phyloP scores from a whole-genome alignment of 1,284 basidiomycete genomes.

The Coriolopsis trogii region DNA sequence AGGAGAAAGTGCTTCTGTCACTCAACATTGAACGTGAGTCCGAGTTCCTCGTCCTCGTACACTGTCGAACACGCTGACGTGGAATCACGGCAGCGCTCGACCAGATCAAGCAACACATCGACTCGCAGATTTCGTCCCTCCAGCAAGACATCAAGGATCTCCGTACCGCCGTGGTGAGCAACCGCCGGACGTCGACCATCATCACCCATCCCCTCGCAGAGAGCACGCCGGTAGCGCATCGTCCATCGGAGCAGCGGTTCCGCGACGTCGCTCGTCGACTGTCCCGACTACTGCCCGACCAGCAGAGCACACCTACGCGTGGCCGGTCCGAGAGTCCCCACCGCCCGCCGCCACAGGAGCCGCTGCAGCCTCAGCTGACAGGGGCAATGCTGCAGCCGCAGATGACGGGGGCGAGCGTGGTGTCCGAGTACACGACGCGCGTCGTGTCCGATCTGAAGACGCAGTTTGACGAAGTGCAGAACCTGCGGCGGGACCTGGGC shows the following conservation, averaged over 20 bases:
- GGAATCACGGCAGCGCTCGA: conserved; percentile 97
- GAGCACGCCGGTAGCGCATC: conserved; percentile 54
- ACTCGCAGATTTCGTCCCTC: conserved; percentile 84
- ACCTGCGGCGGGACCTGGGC: conserved; percentile 89
- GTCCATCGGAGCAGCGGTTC: conserved; percentile 77
- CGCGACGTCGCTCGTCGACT: conserved; percentile 70
- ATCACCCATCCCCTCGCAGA: conserved; percentile 59
- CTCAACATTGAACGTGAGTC: conserved; percentile 95
- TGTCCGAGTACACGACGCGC: conserved; percentile 71
- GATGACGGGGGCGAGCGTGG: conserved; percentile 69
- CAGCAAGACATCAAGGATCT: conserved; percentile 93
- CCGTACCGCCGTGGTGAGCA: conserved; percentile 62
- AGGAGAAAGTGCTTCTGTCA: conserved; percentile 85
- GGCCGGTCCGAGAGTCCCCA: conserved; percentile 27
- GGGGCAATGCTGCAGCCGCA: conserved; percentile 71
- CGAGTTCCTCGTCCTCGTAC: conserved; percentile 3
- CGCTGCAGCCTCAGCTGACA: conserved; percentile 60
- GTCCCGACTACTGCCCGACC: conserved; percentile 59
- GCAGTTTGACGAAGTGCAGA: conserved; percentile 94
- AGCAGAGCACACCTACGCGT: conserved; percentile 8
- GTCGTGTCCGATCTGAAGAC: conserved; percentile 84
- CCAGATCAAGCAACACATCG: conserved; percentile 98
- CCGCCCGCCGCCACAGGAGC: conserved; percentile 7
- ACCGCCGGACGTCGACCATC: conserved; percentile 53
- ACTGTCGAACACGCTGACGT: conserved; percentile 8